Evolutionary conservation across 495 filamentous ascomycete species (phyloP).

Genomic region (Pyrenopolyporus hunteri): DNA sequence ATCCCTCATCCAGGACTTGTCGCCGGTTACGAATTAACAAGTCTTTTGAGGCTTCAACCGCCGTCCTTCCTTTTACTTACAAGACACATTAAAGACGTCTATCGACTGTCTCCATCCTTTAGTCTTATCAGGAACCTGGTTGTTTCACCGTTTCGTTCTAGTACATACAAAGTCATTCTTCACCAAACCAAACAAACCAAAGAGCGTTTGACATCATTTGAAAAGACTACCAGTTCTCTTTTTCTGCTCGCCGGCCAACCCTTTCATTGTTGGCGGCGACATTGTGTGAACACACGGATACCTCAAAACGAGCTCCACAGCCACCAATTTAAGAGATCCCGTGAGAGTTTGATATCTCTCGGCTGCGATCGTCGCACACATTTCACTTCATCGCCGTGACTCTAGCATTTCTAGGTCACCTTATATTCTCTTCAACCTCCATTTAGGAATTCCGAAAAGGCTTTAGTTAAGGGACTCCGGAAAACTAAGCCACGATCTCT

Average conservation of each 20-base stretch:
- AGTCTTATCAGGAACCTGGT: conserved; percentile 36
- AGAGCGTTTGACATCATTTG: conserved; percentile 7
- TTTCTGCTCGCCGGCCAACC: neutral
- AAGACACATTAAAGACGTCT: conserved; percentile 7
- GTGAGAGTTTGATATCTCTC: conserved; percentile 31
- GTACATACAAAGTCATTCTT: conserved; percentile 20
- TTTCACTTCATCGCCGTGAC: conserved; percentile 26
- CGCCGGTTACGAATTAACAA: conserved; percentile 39
- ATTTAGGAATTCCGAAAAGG: conserved; percentile 29
- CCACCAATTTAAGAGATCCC: conserved; percentile 26
- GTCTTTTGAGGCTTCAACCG: conserved; percentile 16
- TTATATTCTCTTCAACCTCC: conserved; percentile 11
- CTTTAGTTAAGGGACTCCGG: conserved; percentile 15
- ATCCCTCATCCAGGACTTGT: conserved; percentile 30
- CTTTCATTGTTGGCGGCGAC: conserved; percentile 7
- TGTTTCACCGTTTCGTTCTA: conserved; percentile 40
- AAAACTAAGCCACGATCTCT: conserved; percentile 1
- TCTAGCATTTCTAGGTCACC: conserved; percentile 23
- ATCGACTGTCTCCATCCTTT: conserved; percentile 31
- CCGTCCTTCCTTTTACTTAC: conserved; percentile 24
- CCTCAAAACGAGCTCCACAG: conserved; percentile 19
- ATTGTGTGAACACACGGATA: conserved; percentile 12
- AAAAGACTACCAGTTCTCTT: conserved; percentile 12
- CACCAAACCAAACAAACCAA: conserved; percentile 21
- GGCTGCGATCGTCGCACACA: conserved; percentile 22